These are phyloP conservation scores for Eucalyptus viminalis DNA, from an alignment of 345 rosid genomes.

Conservation along the genomic window DNA sequence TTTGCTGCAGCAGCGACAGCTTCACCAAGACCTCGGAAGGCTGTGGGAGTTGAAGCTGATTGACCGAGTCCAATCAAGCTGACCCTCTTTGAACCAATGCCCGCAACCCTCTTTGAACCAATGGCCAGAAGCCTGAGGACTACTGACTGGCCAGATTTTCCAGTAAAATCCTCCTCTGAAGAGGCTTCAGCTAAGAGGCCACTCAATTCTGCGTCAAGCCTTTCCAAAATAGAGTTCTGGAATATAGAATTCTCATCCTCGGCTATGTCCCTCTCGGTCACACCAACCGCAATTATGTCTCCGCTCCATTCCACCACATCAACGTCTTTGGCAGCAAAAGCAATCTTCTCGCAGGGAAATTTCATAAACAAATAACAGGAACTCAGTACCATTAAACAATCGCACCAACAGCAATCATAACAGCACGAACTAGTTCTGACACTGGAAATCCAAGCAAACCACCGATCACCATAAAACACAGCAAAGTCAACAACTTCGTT, in stretches of 20 bases:
- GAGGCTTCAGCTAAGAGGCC: conserved; percentile 71
- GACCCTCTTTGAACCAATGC: conserved; percentile 66
- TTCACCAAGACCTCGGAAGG: conserved; percentile 58
- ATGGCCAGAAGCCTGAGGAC: conserved; percentile 70
- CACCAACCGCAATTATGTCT: conserved; percentile 70
- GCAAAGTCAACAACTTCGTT: not conserved
- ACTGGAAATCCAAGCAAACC: not conserved
- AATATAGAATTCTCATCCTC: conserved; percentile 48
- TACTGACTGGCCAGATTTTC: conserved; percentile 62
- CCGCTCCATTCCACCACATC: conserved; percentile 79
- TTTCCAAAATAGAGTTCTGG: conserved; percentile 56
- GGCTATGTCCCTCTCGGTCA: conserved; percentile 66
- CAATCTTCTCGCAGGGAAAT: conserved; percentile 29
- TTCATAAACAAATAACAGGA: not conserved
- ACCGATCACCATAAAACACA: not conserved
- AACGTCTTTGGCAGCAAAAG: conserved; percentile 68
- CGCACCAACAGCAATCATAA: not conserved
- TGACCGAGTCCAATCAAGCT: conserved; percentile 80
- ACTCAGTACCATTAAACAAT: not conserved
- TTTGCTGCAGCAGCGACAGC: conserved; percentile 59
- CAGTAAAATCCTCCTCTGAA: conserved; percentile 77
- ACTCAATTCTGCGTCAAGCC: conserved; percentile 49
- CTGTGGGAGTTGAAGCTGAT: conserved; percentile 30
- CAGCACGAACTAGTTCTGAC: not conserved
- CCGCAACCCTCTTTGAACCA: conserved; percentile 8